Evolutionary conservation across 805 yeast species (phyloP).

Genomic region (Zygosaccharomyces rouxii): DNA sequence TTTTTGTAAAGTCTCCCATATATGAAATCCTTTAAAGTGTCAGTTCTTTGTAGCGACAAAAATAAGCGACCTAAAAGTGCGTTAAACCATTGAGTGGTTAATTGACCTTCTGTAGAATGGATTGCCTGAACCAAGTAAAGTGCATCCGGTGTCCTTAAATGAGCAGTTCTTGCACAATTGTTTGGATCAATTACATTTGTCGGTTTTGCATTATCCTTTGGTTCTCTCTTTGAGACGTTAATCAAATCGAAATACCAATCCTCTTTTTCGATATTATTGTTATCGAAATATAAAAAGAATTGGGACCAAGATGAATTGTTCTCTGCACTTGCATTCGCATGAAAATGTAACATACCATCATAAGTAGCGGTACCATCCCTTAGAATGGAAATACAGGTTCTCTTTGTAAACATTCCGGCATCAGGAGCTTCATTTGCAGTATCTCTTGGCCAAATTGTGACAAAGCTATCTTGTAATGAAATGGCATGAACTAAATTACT

Average conservation of each 20-base stretch:
- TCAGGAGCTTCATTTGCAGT: constrained; percentile 45
- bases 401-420: constrained; percentile 73
- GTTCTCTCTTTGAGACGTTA: constrained; percentile 59
- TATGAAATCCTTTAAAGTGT: constrained; percentile 54
- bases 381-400: constrained; percentile 71
- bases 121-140: constrained; percentile 68
- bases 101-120: constrained; percentile 77
- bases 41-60: constrained; percentile 69
- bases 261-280: constrained; percentile 78
- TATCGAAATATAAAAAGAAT: constrained; percentile 68
- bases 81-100: constrained; percentile 85
- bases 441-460: constrained; percentile 80
- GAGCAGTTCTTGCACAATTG: constrained; percentile 65
- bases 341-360: constrained; percentile 9
- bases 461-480: constrained; percentile 64
- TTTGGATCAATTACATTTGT: constrained; percentile 45
- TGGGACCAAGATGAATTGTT: constrained; percentile 22
- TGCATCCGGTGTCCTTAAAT: constrained; percentile 66
- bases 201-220: constrained; percentile 15
- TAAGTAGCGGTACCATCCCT: constrained; percentile 36
- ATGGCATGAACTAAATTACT: constrained; percentile 67
- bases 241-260: constrained; percentile 88
- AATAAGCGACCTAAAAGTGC: constrained; percentile 82
- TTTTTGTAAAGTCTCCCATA: constrained; percentile 62
- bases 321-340: constrained; percentile 15